These are phyloP conservation scores for Pisolithus microcarpus DNA, from an alignment of 768 basidiomycete genomes.

Conservation along the genomic window DNA sequence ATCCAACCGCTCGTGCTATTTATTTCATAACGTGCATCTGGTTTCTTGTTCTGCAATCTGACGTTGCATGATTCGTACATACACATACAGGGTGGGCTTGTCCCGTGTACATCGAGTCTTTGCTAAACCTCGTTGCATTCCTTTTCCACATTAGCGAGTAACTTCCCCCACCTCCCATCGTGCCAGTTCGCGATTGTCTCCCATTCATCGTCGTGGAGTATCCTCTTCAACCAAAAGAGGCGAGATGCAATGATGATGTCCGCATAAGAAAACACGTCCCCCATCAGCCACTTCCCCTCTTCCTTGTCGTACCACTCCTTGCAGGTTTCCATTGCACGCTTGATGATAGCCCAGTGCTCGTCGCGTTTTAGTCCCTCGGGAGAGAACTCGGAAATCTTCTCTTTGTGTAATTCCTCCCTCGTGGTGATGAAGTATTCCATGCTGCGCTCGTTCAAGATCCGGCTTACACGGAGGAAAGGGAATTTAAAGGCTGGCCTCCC, in stretches of 20 bases:
- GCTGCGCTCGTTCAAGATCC: slow-evolving; percentile 30
- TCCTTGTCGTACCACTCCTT: slow-evolving; percentile 17
- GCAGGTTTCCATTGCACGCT: slow-evolving; percentile 8
- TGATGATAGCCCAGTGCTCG: slow-evolving; percentile 18
- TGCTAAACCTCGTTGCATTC: slow-evolving; percentile 15
- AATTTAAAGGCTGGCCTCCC: slow-evolving; percentile 4
- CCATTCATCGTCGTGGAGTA: slow-evolving; percentile 22
- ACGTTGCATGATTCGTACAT: too few relatives aligned
- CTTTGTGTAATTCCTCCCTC: slow-evolving; percentile 25
- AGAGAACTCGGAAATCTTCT: slow-evolving; percentile 29
- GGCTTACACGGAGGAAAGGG: slow-evolving; percentile 15
- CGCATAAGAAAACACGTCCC: slow-evolving; percentile 23
- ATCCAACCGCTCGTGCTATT: too few relatives aligned
- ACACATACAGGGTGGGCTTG: too few relatives aligned
- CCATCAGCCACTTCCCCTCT: slow-evolving; percentile 26
- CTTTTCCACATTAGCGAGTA: slow-evolving; percentile 18
- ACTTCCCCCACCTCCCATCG: slow-evolving; percentile 19
- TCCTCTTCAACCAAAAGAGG: slow-evolving; percentile 12
- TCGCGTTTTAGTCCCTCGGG: slow-evolving; percentile 29
- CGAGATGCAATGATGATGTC: slow-evolving; percentile 18
- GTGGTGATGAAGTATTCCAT: slow-evolving; percentile 33
- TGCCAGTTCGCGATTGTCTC: slow-evolving; percentile 17
- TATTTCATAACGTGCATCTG: too few relatives aligned
- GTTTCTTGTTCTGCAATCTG: too few relatives aligned
- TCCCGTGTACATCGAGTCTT: neutral